Evolutionary conservation across 768 basidiomycete genomes (phyloP).

Genomic region (Lactarius indigo): DNA sequence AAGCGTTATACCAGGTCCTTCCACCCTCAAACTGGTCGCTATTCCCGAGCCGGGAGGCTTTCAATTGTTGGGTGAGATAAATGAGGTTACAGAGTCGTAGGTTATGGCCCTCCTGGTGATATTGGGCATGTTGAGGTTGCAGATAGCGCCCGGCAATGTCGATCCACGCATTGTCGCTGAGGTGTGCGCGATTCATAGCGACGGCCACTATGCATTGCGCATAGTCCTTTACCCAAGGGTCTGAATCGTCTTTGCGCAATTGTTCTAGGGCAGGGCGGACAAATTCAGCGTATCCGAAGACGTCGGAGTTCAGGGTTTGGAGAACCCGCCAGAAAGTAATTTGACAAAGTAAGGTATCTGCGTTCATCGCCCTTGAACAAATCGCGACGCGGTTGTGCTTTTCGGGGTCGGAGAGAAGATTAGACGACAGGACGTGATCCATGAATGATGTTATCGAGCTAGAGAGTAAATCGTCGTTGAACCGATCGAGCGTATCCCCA

Average conservation of each 20-base stretch:
- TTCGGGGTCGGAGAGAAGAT: no score
- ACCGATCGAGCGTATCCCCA: background rate
- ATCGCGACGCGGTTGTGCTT: background rate
- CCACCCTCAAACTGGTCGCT: background rate
- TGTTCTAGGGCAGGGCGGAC: background rate
- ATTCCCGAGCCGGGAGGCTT: background rate
- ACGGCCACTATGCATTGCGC: slow-evolving; percentile 9
- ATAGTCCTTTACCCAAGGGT: background rate
- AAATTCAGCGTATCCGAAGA: background rate
- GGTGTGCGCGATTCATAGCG: background rate
- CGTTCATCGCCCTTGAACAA: background rate
- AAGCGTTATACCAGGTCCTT: background rate
- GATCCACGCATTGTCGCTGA: background rate
- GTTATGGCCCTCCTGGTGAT: background rate
- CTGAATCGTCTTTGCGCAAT: background rate
- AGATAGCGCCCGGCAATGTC: background rate
- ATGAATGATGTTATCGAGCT: background rate
- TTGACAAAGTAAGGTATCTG: background rate
- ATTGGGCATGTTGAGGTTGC: background rate
- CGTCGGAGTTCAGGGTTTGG: background rate
- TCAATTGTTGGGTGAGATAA: background rate
- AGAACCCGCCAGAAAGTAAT: background rate
- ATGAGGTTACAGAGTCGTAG: slow-evolving; percentile 3
- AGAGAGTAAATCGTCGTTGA: background rate
- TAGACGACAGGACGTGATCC: no score